Base-by-base conservation (phyloP, 768 basidiomycete species). In the Hydnum rufescens region DNA sequence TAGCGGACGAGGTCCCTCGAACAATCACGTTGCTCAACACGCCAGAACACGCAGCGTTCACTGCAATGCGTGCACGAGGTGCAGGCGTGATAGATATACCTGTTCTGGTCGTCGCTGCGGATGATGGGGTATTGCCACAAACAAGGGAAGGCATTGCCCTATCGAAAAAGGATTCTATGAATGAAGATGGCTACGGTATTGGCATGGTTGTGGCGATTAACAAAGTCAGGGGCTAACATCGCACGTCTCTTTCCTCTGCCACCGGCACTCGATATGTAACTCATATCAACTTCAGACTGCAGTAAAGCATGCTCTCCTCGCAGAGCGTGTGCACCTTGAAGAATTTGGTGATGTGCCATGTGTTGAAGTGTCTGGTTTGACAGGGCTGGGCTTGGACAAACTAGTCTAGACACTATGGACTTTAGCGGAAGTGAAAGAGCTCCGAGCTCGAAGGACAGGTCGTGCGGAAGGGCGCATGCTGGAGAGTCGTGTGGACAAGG, bases 121-220 rank as follows among this genome's bases (percentile, higher is more conserved):
- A 97, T 63, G 95, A 99, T 60, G 95, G 95, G 6, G 82, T 99
- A 50, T 97, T 95, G 84, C 92, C 95, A 1, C 95, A 99, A 66
- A 99, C 95, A 2, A 76, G 73, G 55, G 95, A 99, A 64, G 88
- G 97, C 46, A 81, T 97, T 44, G 72, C 84, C n/a, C 75, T 97
- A 13, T 75, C 90, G 42, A 82, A 83, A 63, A 78, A 75, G 59
- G 67, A 71, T 28, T 6, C 16, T 16, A 18, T 8, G 50, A 57
- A 65, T 31, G 44, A 28, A 13, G 44, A 26, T 8, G 70, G 72
- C 18, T 70, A 73, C 18, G 77, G 78, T 49, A 72, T 92, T 6
- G 78, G 81, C n/a, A 68, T 96, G 26, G 84, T 97, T n/a, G 86
- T 97, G 22, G 95, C 95, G 3, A 82, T 99, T 58, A 99, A 96